phyloP scores from a whole-genome alignment of 176 grass and related monocot species.

The Stipa capillata region DNA sequence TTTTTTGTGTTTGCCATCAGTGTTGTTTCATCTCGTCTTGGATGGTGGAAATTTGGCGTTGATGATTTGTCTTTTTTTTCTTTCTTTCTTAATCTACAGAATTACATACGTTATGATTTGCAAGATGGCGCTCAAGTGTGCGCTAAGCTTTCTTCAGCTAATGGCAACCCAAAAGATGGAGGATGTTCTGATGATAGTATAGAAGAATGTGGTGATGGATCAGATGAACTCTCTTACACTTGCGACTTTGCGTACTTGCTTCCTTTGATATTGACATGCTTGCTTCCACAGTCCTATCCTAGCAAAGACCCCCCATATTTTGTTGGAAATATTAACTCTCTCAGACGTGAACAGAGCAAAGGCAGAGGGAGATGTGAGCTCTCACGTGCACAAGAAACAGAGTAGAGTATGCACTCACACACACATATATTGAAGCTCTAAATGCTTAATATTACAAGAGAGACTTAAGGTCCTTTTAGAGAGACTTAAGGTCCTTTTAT shows the following conservation, averaged over 20 bases:
- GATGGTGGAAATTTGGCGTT: background rate
- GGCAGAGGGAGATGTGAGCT: too few relatives aligned
- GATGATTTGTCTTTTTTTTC: background rate
- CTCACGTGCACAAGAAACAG: too few relatives aligned
- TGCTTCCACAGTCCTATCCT: conserved; percentile 41
- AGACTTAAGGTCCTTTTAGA: too few relatives aligned
- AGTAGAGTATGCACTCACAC: too few relatives aligned
- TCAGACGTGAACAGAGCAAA: too few relatives aligned
- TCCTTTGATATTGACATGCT: conserved; percentile 42
- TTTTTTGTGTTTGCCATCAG: background rate
- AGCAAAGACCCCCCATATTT: conserved; percentile 36
- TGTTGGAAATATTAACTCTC: too few relatives aligned
- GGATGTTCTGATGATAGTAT: background rate
- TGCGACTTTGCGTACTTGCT: conserved; percentile 40
- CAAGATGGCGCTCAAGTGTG: background rate
- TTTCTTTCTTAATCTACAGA: background rate
- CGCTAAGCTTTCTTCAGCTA: conserved; percentile 9
- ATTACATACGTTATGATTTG: conserved; percentile 16
- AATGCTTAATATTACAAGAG: too few relatives aligned
- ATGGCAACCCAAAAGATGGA: background rate
- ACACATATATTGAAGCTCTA: too few relatives aligned
- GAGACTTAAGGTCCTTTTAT: too few relatives aligned
- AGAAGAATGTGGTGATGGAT: background rate
- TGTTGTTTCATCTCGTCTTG: background rate
- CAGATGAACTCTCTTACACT: conserved; percentile 27